phyloP scores from a whole-genome alignment of 257 asterid species.

The Solanum bulbocastanum region DNA sequence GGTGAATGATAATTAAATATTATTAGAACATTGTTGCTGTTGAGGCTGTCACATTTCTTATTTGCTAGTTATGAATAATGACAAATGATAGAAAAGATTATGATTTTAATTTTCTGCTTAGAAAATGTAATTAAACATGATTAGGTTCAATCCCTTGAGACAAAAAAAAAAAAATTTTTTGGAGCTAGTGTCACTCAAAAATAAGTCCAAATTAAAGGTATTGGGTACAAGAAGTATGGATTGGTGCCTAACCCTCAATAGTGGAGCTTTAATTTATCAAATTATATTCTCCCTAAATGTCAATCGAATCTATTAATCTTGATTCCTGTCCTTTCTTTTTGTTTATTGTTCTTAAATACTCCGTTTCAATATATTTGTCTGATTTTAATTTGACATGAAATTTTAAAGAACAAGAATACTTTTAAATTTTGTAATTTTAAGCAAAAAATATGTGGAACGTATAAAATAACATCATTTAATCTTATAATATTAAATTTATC shows the following conservation, averaged over 20 bases:
- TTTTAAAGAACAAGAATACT: too few species aligned
- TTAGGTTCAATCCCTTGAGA: neutral
- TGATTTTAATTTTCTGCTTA: neutral
- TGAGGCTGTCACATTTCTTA: neutral
- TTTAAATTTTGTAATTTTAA: too few species aligned
- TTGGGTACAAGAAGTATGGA: neutral
- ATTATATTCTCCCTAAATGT: neutral
- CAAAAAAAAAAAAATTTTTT: neutral
- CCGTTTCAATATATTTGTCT: neutral
- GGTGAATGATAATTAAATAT: neutral
- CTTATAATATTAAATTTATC: neutral
- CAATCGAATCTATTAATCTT: constrained; percentile 13
- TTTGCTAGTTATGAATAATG: neutral
- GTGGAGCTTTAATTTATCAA: neutral
- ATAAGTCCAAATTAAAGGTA: neutral
- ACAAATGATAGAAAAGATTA: neutral
- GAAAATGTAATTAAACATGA: neutral
- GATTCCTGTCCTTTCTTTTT: neutral
- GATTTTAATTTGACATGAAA: neutral
- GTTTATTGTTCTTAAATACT: neutral
- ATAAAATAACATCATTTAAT: neutral
- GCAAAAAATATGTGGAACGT: too few species aligned
- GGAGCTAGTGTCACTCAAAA: neutral
- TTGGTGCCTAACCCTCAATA: neutral
- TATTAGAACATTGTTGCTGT: neutral